Percentiles rank a stretch among this genome's conserved stretches.
Evolutionary conservation across 2,329 filamentous ascomycete species (phyloP).

Genomic region (Uncinocarpus reesii): DNA sequence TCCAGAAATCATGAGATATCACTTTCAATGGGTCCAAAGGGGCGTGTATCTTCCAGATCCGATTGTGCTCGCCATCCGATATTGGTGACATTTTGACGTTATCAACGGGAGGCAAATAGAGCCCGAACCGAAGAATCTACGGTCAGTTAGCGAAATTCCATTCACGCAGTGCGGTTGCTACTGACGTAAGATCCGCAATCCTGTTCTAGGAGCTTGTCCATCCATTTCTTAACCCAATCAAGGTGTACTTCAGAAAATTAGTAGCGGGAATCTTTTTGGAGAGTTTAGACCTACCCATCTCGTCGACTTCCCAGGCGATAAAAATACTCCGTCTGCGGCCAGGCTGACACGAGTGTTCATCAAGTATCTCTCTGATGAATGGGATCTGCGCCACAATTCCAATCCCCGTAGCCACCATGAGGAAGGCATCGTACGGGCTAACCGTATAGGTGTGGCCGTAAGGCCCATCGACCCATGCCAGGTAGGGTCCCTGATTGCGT

Average conservation of each 20-base stretch:
- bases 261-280: background rate
- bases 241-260: background rate
- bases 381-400: conserved; percentile 27
- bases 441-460: conserved; percentile 21
- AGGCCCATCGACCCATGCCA: conserved; percentile 23
- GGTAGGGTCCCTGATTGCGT: conserved; percentile 9
- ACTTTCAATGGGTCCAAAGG: too few species aligned
- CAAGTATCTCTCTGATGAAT: conserved; percentile 30
- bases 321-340: background rate
- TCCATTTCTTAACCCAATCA: conserved; percentile 5
- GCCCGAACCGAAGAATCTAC: conserved; percentile 1
- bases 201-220: conserved; percentile 1
- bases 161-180: too few species aligned
- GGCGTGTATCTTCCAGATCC: too few species aligned
- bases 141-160: background rate
- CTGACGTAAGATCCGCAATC: conserved; percentile 4
- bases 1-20: too few species aligned
- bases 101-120: background rate
- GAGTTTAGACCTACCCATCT: too few species aligned
- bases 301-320: background rate
- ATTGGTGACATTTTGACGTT: too few species aligned
- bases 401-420: conserved; percentile 30
- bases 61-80: too few species aligned
- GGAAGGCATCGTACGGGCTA: conserved; percentile 23
- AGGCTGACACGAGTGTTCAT: conserved; percentile 17